These are phyloP conservation scores for Aspergillus transmontanensis DNA, from an alignment of 2,329 filamentous ascomycete genomes.

Conservation along the genomic window DNA sequence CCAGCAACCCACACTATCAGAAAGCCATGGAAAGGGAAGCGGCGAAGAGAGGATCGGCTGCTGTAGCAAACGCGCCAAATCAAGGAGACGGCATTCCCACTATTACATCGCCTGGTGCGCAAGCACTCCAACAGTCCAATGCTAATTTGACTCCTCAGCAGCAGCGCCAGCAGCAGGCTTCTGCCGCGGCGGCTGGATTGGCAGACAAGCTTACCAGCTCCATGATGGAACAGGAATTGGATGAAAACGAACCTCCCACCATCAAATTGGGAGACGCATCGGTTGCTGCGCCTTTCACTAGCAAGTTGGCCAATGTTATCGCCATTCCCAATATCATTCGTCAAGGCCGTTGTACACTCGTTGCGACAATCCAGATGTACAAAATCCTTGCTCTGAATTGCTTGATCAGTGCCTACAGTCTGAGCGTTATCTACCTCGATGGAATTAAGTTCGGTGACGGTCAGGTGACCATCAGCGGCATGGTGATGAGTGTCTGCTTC, in stretches of 20 bases:
- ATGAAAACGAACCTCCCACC: slow-evolving; percentile 86
- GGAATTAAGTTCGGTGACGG: slow-evolving; percentile 99
- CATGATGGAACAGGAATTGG: slow-evolving; percentile 89
- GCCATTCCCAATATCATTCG: slow-evolving; percentile 98
- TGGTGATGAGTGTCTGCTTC: slow-evolving; percentile 99
- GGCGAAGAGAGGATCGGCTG: slow-evolving; percentile 71
- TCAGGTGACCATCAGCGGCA: slow-evolving; percentile 97
- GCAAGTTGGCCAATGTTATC: slow-evolving; percentile 94
- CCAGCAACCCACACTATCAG: slow-evolving; percentile 88
- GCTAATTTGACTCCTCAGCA: slow-evolving; percentile 55
- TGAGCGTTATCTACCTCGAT: slow-evolving; percentile 94
- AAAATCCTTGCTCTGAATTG: slow-evolving; percentile 98
- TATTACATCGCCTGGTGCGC: slow-evolving; percentile 67
- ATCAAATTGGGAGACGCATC: slow-evolving; percentile 98
- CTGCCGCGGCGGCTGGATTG: slow-evolving; percentile 72
- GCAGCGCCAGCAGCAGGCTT: slow-evolving; percentile 58
- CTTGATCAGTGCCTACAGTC: slow-evolving; percentile 93
- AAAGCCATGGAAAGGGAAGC: slow-evolving; percentile 89
- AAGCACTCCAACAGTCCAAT: slow-evolving; percentile 56
- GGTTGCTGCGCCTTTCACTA: slow-evolving; percentile 95
- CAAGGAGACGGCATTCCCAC: slow-evolving; percentile 63
- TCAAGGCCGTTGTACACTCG: slow-evolving; percentile 94
- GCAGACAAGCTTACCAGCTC: slow-evolving; percentile 82
- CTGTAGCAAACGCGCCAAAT: slow-evolving; percentile 52
- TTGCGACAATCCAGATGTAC: slow-evolving; percentile 99